A percentile compares a stretch with the other conserved stretches of the same genome.
Evolutionary conservation across 116 monocot genomes (phyloP).

Genomic region (Dioscorea cayenensis): DNA sequence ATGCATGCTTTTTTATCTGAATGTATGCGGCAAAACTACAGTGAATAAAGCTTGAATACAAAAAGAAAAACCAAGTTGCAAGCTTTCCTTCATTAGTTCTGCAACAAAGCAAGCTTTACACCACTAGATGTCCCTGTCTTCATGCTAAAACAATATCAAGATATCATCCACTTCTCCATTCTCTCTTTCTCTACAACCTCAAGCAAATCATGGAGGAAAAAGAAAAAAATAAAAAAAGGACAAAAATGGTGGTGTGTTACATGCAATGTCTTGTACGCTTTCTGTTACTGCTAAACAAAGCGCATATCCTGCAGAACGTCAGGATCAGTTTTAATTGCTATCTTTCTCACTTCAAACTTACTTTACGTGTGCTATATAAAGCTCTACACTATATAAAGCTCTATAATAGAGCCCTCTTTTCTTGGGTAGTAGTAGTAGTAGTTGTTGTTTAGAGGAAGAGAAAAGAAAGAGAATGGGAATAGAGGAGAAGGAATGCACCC

Average conservation of each 20-base stretch:
- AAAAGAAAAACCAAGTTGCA: too few relatives aligned
- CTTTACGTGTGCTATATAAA: not conserved
- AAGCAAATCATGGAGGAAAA: not conserved
- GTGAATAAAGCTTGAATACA: too few relatives aligned
- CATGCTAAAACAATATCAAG: not conserved
- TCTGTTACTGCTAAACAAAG: conserved; percentile 13
- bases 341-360: not conserved
- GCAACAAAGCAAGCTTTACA: too few relatives aligned
- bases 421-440: too few relatives aligned
- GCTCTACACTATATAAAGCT: not conserved
- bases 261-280: conserved; percentile 14
- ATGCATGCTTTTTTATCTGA: too few relatives aligned
- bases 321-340: conserved; percentile 3
- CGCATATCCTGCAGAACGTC: conserved; percentile 25
- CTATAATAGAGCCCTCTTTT: not conserved
- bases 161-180: not conserved
- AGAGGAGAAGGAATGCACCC: not conserved
- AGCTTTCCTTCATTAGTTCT: too few relatives aligned
- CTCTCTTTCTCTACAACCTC: not conserved
- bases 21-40: too few relatives aligned
- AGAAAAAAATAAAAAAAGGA: not conserved
- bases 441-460: not conserved
- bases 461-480: not conserved
- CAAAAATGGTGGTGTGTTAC: not conserved
- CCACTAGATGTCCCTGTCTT: not conserved